Evolutionary conservation across 805 yeast genomes (phyloP).

Genomic region (Monosporozyma unispora): DNA sequence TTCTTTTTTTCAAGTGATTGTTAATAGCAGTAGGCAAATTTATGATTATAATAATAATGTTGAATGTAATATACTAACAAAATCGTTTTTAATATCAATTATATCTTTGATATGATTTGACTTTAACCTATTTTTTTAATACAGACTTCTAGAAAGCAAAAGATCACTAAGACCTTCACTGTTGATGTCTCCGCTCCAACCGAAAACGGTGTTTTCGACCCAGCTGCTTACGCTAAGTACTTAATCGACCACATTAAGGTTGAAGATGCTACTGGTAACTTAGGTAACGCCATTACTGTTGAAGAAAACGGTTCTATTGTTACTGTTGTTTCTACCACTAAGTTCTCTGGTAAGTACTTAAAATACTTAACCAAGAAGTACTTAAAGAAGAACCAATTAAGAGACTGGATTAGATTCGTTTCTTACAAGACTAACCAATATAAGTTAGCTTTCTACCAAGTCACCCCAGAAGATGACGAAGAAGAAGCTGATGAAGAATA

Average conservation of each 20-base stretch:
- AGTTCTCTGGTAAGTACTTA: slow-evolving; percentile 99
- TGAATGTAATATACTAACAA: slow-evolving; percentile 5
- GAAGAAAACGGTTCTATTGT: slow-evolving; percentile 83
- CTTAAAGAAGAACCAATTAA: slow-evolving; percentile 99
- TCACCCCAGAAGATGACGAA: slow-evolving; percentile 91
- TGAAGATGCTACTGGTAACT: slow-evolving; percentile 93
- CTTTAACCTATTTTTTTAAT: not conserved
- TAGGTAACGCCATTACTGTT: slow-evolving; percentile 89
- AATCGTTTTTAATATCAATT: slow-evolving; percentile 17
- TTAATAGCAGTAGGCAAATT: slow-evolving; percentile 33
- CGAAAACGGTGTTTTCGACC: slow-evolving; percentile 95
- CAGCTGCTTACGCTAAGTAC: slow-evolving; percentile 95
- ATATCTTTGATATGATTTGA: slow-evolving; percentile 5
- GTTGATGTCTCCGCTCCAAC: slow-evolving; percentile 97
- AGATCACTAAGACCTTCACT: slow-evolving; percentile 79
- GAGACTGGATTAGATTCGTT: slow-evolving; percentile 99
- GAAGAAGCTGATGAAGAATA: slow-evolving; percentile 65
- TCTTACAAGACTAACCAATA: slow-evolving; percentile 91
- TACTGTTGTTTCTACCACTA: slow-evolving; percentile 80
- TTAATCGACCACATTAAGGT: slow-evolving; percentile 98
- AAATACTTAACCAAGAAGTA: slow-evolving; percentile 99
- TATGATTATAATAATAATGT: slow-evolving; percentile 7
- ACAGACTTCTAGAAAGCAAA: slow-evolving; percentile 75
- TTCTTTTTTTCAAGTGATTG: slow-evolving; percentile 23
- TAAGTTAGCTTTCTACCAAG: slow-evolving; percentile 98